Percentiles rank a stretch among this genome's conserved stretches.
Evolutionary conservation across 2,329 filamentous ascomycete species (phyloP).

Genomic region (Aspergillus calidoustus): DNA sequence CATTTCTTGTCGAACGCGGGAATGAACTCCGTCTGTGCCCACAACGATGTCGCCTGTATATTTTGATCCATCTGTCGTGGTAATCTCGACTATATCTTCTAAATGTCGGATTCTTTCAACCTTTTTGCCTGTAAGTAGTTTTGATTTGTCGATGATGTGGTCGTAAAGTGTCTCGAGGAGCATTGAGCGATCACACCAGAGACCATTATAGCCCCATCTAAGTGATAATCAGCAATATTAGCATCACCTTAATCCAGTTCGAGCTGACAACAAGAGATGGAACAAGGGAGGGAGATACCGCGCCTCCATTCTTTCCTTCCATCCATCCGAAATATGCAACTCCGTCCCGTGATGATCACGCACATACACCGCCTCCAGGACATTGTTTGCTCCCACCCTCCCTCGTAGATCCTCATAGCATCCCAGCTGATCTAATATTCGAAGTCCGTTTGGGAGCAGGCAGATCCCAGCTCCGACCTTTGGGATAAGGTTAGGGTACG

Average conservation of each 20-base stretch:
- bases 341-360: no score
- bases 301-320: no score
- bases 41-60: not conserved
- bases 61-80: not conserved
- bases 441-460: not conserved
- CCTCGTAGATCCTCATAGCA: not conserved
- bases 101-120: not conserved
- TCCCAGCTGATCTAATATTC: not conserved
- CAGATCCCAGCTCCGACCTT: not conserved
- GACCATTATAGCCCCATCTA: not conserved
- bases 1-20: not conserved
- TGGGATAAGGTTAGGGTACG: not conserved
- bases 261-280: no score
- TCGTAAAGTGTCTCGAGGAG: not conserved
- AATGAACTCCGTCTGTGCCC: slow-evolving; percentile 5
- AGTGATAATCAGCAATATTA: no score
- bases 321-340: no score
- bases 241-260: no score
- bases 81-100: not conserved
- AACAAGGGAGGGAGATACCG: no score
- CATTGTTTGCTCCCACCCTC: no score
- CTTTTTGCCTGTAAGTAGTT: not conserved
- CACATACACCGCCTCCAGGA: no score
- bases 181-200: not conserved
- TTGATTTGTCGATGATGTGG: not conserved